phyloP scores from a whole-genome alignment of 1,284 basidiomycete species.

The Porodaedalea pini region DNA sequence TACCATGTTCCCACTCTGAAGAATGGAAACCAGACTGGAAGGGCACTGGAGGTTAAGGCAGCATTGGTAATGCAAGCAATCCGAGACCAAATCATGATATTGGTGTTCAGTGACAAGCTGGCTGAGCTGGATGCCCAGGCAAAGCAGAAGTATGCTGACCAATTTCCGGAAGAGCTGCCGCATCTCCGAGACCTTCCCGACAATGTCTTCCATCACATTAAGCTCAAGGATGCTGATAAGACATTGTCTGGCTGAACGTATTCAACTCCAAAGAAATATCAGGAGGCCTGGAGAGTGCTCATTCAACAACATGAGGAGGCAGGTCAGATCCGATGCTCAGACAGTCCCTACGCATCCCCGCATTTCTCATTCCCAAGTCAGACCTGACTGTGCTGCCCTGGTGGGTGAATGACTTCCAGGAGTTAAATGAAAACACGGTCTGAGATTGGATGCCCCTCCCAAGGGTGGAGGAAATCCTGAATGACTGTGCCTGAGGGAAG shows the following conservation, averaged over 20 bases:
- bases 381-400: slow-evolving; percentile 33
- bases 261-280: slow-evolving; percentile 26
- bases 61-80: too few species aligned
- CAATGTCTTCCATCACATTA: neutral
- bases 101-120: neutral
- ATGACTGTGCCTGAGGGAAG: too few species aligned
- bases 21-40: too few species aligned
- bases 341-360: slow-evolving; percentile 33
- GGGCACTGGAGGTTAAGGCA: too few species aligned
- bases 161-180: neutral
- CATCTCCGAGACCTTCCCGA: neutral
- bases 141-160: neutral
- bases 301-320: slow-evolving; percentile 30
- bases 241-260: slow-evolving; percentile 18
- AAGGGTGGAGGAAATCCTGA: too few species aligned
- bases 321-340: too few species aligned
- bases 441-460: too few species aligned
- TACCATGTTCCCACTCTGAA: too few species aligned
- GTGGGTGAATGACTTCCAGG: slow-evolving; percentile 42
- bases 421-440: too few species aligned
- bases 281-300: slow-evolving; percentile 28
- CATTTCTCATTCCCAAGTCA: slow-evolving; percentile 38
- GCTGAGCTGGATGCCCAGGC: neutral
- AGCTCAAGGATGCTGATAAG: neutral
- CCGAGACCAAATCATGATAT: neutral